These are phyloP conservation scores for Puccinia novopanici DNA, from an alignment of 1,284 basidiomycete species.

Conservation along the genomic window DNA sequence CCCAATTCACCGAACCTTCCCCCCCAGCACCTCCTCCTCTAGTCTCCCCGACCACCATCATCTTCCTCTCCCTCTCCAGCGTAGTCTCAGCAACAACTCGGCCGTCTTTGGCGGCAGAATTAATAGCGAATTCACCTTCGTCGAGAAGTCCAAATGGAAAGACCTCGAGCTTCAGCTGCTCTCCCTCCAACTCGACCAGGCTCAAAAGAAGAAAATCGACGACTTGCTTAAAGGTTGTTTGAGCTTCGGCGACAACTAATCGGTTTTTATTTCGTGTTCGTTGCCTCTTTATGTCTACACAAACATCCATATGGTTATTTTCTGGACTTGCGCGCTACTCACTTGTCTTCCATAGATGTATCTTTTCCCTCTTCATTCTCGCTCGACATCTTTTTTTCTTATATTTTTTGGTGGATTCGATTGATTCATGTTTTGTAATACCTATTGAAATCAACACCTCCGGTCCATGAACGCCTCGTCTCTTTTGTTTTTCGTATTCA, in stretches of 20 bases:
- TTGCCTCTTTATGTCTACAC: too few relatives aligned
- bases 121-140: conserved; percentile 27
- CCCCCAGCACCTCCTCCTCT: not conserved
- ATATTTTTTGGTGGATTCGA: too few relatives aligned
- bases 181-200: conserved; percentile 21
- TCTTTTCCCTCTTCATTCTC: too few relatives aligned
- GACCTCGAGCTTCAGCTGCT: conserved; percentile 24
- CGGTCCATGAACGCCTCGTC: too few relatives aligned
- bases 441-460: too few relatives aligned
- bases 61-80: not conserved
- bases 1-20: not conserved
- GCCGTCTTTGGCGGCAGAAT: not conserved
- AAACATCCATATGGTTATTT: too few relatives aligned
- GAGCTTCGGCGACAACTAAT: conserved; percentile 9
- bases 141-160: conserved; percentile 33
- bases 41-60: not conserved
- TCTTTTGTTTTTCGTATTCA: too few relatives aligned
- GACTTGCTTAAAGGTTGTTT: conserved; percentile 33
- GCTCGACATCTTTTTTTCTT: too few relatives aligned
- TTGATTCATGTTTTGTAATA: too few relatives aligned
- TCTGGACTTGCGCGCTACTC: too few relatives aligned
- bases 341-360: too few relatives aligned
- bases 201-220: conserved; percentile 21
- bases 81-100: not conserved
- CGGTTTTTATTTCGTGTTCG: not conserved